phyloP scores from a whole-genome alignment of 805 yeast species.

The Wickerhamiella kurtzmanii region DNA sequence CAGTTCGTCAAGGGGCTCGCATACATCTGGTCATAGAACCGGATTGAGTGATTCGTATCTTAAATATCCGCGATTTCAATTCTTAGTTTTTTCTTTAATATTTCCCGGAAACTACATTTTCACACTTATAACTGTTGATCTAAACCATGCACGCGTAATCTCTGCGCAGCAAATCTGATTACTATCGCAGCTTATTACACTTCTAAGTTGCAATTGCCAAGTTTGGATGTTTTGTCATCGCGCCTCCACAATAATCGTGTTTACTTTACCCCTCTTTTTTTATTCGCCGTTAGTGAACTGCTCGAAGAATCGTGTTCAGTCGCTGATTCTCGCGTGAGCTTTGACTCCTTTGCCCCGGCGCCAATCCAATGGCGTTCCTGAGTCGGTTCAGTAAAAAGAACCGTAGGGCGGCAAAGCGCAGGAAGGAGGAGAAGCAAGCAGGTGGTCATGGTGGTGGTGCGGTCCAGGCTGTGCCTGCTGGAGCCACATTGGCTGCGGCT shows the following conservation, averaged over 20 bases:
- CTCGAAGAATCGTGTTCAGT: not conserved
- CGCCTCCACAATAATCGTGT: not conserved
- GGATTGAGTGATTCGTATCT: no score
- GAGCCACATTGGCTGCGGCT: not conserved
- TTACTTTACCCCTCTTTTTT: not conserved
- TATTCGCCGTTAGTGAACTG: not conserved
- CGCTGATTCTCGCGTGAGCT: not conserved
- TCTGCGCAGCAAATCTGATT: not conserved
- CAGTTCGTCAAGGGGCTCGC: no score
- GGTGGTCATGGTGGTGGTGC: not conserved
- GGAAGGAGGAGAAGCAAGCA: not conserved
- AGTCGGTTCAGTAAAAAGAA: not conserved
- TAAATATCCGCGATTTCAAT: not conserved
- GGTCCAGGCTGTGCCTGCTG: not conserved
- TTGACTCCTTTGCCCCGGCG: not conserved
- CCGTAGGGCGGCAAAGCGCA: not conserved
- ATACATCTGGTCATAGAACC: no score
- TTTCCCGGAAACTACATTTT: not conserved
- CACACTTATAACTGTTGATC: no score
- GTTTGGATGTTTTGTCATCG: not conserved
- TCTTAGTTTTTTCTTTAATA: not conserved
- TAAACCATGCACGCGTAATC: no score
- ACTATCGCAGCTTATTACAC: not conserved
- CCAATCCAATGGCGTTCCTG: constrained; percentile 1
- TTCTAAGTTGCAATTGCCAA: not conserved